Conservation (phyloP, 768 basidiomycete species). For the Phaeotremella fagi region DNA sequence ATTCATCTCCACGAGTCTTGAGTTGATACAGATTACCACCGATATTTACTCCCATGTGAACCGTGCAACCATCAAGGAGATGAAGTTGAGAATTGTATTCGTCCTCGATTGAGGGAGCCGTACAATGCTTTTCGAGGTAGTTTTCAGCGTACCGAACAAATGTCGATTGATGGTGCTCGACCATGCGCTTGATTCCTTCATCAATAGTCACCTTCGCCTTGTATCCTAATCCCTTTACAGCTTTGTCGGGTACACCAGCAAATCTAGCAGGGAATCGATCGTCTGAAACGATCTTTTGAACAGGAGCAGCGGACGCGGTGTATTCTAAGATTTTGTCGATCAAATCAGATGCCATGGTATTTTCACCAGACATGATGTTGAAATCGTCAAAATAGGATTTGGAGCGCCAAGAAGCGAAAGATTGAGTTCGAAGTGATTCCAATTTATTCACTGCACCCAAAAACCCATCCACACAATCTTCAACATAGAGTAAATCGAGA, state of each 20-base stretch:
- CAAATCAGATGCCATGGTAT: constrained; percentile 18
- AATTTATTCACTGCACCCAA: constrained; percentile 24
- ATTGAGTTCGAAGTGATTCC: not conserved
- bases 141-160: constrained; percentile 9
- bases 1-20: constrained; percentile 8
- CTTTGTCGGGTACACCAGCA: constrained; percentile 12
- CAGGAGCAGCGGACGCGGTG: constrained; percentile 34
- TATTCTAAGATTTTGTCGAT: constrained; percentile 26
- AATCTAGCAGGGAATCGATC: constrained; percentile 13
- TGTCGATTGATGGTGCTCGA: constrained; percentile 2
- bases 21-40: constrained; percentile 7
- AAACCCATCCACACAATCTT: constrained; percentile 36
- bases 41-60: constrained; percentile 5
- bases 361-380: constrained; percentile 31
- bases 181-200: constrained; percentile 26
- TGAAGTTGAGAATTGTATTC: constrained; percentile 8
- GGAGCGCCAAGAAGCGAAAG: not conserved
- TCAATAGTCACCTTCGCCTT: constrained; percentile 23
- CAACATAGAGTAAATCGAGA: constrained; percentile 33
- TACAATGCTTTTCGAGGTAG: constrained; percentile 7
- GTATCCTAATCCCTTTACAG: constrained; percentile 22
- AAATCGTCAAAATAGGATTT: constrained; percentile 15
- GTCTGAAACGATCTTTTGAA: constrained; percentile 25
- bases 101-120: constrained; percentile 1
- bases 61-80: constrained; percentile 11